Base-by-base conservation (phyloP, 345 rosid genomes). In the Citropsis articulata region DNA sequence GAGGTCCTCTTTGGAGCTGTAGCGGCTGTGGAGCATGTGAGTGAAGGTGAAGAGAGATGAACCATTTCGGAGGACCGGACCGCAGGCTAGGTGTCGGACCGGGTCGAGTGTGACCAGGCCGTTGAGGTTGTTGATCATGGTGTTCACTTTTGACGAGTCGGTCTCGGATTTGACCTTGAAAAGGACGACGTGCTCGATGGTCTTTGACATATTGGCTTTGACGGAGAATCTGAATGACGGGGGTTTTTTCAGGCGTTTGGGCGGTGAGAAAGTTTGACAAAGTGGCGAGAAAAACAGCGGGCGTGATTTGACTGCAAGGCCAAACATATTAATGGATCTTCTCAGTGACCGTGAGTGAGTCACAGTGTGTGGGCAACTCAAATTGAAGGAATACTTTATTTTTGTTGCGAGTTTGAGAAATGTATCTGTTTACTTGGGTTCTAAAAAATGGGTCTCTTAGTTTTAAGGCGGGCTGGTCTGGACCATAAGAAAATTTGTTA, bases 1-100 rank as follows among this genome's bases (percentile, higher is more conserved):
- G 72, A 93, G 88, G 80, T 83, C 88, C 30, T 86, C 88, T 55
- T 90, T 90, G 66, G 98, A 84, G 69, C 73, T 62, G 87, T 91
- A 91, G 36, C 97, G 93, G 89, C 94, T 90, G 86, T 95, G 97
- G 64, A 95, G 98, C 82, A 92, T 80, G 89, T 95, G 98, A 24
- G 97, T 92, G 84, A 93, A 95, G 68, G 75, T 69, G 79, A 84
- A 79, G 77, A 75, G 69, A 0, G 95, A 83, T 27, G 88, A 88
- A 14, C 77, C 77, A 36, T 73, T 80, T 57, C 89, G 88, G 83
- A 78, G 79, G 76, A 93, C 76, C 0, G 95, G 91, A 45, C 86
- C 94, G 68, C 90, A 88, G 78, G 88, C 70, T 73, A 95, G 82
- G 85, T 93, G 89, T 76, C 92, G 86, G 24, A 91, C 98, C 1